These are phyloP conservation scores for Stevia rebaudiana DNA, from an alignment of 140 eudicot genomes.

Conservation along the genomic window DNA sequence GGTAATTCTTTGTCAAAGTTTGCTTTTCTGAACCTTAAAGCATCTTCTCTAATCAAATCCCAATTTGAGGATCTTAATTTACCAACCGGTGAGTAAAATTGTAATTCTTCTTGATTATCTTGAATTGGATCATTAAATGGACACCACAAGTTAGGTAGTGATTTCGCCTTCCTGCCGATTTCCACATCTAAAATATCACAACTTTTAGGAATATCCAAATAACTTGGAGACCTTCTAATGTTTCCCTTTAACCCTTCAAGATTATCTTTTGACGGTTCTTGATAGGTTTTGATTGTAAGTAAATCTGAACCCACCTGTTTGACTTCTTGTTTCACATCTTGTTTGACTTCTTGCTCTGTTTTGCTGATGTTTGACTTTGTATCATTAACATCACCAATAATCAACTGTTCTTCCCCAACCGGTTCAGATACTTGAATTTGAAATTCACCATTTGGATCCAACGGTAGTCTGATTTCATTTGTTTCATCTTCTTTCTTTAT, in stretches of 20 bases:
- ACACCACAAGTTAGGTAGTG: conserved; percentile 50
- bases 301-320: conserved; percentile 15
- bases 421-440: conserved; percentile 28
- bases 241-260: conserved; percentile 17
- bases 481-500: conserved; percentile 15
- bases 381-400: conserved; percentile 58
- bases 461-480: conserved; percentile 8
- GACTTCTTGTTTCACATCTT: conserved; percentile 25
- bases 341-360: conserved; percentile 29
- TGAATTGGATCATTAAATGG: conserved; percentile 20
- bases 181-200: conserved; percentile 30
- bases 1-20: conserved; percentile 16
- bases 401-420: conserved; percentile 56
- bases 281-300: conserved; percentile 23
- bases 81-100: conserved; percentile 33
- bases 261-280: conserved; percentile 22
- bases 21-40: conserved; percentile 19
- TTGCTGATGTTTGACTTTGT: conserved; percentile 9
- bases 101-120: conserved; percentile 19
- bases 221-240: conserved; percentile 32
- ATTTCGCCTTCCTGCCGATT: conserved; percentile 29
- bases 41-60: conserved; percentile 32
- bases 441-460: conserved; percentile 23
- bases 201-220: conserved; percentile 33
- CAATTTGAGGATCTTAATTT: conserved; percentile 32